Evolutionary conservation across 257 asterid species (phyloP).

Genomic region (Striga asiatica): DNA sequence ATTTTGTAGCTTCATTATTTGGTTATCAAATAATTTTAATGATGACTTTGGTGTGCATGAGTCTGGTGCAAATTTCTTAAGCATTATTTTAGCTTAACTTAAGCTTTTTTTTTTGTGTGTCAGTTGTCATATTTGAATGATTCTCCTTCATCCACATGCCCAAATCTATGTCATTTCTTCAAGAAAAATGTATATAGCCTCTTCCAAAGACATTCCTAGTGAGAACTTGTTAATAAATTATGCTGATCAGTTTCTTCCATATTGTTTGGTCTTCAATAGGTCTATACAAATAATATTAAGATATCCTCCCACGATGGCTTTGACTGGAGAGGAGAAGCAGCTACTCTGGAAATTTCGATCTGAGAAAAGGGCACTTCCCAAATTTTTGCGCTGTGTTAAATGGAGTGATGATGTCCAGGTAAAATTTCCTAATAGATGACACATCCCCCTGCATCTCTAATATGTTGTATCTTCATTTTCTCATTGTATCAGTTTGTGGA

Average conservation of each 20-base stretch:
- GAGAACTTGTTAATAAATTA: neutral
- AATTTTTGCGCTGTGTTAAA: slow-evolving; percentile 91
- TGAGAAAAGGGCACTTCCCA: slow-evolving; percentile 74
- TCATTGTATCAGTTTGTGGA: neutral
- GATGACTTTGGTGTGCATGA: slow-evolving; percentile 40
- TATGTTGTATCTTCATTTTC: neutral
- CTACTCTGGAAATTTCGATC: slow-evolving; percentile 96
- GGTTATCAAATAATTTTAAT: neutral
- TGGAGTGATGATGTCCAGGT: slow-evolving; percentile 99
- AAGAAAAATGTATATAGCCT: neutral
- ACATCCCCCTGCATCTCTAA: neutral
- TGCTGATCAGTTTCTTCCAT: neutral
- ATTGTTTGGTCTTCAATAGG: slow-evolving; percentile 37
- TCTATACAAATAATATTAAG: slow-evolving; percentile 84
- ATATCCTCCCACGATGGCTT: slow-evolving; percentile 93
- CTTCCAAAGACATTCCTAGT: neutral
- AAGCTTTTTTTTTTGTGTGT: neutral
- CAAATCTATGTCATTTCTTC: neutral
- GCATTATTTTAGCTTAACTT: slow-evolving; percentile 18
- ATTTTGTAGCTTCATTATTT: slow-evolving; percentile 3
- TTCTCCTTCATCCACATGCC: neutral
- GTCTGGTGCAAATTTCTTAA: slow-evolving; percentile 90
- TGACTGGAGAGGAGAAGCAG: slow-evolving; percentile 96
- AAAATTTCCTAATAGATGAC: no score
- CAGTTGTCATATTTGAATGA: neutral